phyloP scores from a whole-genome alignment of 208 protist genomes.

The Leishmania gerbilli region DNA sequence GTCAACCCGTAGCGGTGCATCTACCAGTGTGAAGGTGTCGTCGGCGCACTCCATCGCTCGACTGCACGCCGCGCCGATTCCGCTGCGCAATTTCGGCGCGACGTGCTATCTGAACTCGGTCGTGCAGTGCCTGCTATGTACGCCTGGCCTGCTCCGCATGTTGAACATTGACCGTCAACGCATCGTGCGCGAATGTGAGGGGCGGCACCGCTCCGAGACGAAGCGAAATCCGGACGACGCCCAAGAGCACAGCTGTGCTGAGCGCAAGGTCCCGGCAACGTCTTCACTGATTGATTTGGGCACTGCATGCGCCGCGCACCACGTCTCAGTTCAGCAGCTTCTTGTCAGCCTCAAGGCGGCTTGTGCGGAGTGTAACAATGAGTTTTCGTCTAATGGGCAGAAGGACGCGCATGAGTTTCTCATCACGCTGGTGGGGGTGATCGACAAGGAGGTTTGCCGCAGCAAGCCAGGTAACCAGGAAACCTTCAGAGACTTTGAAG shows the following conservation, averaged over 20 bases:
- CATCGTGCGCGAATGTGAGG: conserved; percentile 22
- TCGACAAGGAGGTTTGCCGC: conserved; percentile 89
- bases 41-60: conserved; percentile 5
- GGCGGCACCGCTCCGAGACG: not conserved
- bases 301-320: conserved; percentile 5
- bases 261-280: conserved; percentile 35
- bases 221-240: not conserved
- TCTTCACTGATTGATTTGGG: conserved; percentile 51
- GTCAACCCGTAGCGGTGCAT: not conserved
- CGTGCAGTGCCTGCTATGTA: conserved; percentile 92
- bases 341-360: conserved; percentile 64
- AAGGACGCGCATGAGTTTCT: conserved; percentile 93
- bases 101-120: conserved; percentile 97
- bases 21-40: too few relatives aligned
- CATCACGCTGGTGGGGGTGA: conserved; percentile 76
- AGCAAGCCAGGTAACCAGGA: conserved; percentile 44
- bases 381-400: conserved; percentile 80
- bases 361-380: conserved; percentile 63
- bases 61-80: conserved; percentile 33
- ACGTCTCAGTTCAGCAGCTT: conserved; percentile 26
- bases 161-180: conserved; percentile 37
- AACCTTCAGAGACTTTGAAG: conserved; percentile 56
- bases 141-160: conserved; percentile 40
- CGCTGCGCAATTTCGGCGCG: conserved; percentile 90
- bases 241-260: conserved; percentile 22